Percentiles rank a stretch among this genome's conserved stretches.
Conservation (phyloP, 2,329 filamentous ascomycete species). For the Monosporascus sp. region DNA sequence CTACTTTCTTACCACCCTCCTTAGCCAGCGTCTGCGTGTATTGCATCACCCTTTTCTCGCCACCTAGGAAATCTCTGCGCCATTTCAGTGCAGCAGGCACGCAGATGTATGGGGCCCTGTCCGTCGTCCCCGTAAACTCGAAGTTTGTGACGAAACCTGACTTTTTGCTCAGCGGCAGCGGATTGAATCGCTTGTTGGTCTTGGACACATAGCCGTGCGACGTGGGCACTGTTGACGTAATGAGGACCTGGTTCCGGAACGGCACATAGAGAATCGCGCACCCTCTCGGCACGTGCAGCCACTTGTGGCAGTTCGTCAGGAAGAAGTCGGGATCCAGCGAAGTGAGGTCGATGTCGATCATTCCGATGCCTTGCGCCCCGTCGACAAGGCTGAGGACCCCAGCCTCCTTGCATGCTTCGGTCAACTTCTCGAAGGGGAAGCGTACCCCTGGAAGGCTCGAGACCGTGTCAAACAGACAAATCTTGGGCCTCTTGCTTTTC, state of each 20-base stretch:
- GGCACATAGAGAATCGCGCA: slow-evolving; percentile 81
- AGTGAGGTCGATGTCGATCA: slow-evolving; percentile 65
- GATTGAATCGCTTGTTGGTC: slow-evolving; percentile 26
- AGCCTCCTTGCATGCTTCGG: slow-evolving; percentile 57
- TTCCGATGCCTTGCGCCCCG: slow-evolving; percentile 79
- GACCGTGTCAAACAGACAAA: slow-evolving; percentile 77
- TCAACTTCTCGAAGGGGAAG: slow-evolving; percentile 71
- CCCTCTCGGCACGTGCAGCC: slow-evolving; percentile 76
- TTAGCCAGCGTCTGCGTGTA: slow-evolving; percentile 62
- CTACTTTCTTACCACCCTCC: slow-evolving; percentile 56
- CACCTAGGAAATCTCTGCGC: slow-evolving; percentile 63
- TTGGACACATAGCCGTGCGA: slow-evolving; percentile 68
- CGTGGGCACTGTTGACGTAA: slow-evolving; percentile 72
- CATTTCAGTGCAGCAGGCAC: slow-evolving; percentile 68
- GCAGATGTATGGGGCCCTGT: slow-evolving; percentile 67
- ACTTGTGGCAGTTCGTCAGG: slow-evolving; percentile 84
- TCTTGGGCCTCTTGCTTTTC: slow-evolving; percentile 56
- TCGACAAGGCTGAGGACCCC: slow-evolving; percentile 73
- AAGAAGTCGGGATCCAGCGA: slow-evolving; percentile 77
- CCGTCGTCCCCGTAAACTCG: slow-evolving; percentile 70
- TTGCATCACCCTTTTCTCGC: slow-evolving; percentile 62
- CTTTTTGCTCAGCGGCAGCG: slow-evolving; percentile 43
- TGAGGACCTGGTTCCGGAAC: slow-evolving; percentile 65
- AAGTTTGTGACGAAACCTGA: slow-evolving; percentile 65
- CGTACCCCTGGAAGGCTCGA: slow-evolving; percentile 72